Evolutionary conservation across 306 rosid genomes (phyloP).

Genomic region (Benincasa hispida): DNA sequence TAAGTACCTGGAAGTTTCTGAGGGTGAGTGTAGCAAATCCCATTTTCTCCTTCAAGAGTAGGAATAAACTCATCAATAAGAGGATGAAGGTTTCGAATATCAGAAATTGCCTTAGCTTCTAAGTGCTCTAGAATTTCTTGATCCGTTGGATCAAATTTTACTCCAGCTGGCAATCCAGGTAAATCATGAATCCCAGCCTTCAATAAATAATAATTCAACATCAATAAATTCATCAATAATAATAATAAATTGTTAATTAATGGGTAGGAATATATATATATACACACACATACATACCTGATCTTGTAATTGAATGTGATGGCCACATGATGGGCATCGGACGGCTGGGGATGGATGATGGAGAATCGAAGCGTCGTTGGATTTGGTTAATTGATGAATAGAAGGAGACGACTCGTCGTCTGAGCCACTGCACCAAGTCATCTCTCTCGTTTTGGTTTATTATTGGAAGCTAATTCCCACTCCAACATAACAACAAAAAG

Average conservation of each 20-base stretch:
- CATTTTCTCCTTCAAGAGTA: slow-evolving; percentile 7
- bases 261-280: too few species aligned
- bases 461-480: neutral
- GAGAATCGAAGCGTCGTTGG: neutral
- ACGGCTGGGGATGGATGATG: neutral
- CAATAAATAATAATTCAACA: neutral
- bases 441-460: neutral
- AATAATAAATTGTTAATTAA: neutral
- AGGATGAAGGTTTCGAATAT: slow-evolving; percentile 3
- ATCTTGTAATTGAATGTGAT: neutral
- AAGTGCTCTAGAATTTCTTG: slow-evolving; percentile 10
- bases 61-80: slow-evolving; percentile 5
- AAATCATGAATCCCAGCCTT: slow-evolving; percentile 11
- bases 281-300: neutral
- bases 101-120: slow-evolving; percentile 2
- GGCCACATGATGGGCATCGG: slow-evolving; percentile 9
- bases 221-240: neutral
- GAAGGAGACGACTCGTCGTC: slow-evolving; percentile 3
- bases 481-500: slow-evolving; percentile 9
- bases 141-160: slow-evolving; percentile 12
- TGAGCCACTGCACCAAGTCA: slow-evolving; percentile 7
- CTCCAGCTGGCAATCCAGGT: slow-evolving; percentile 12
- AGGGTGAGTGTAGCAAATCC: slow-evolving; percentile 14
- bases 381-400: neutral
- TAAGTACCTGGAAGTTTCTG: slow-evolving; percentile 3